These are phyloP conservation scores for Pleurostoma richardsiae DNA, from an alignment of 2,329 filamentous ascomycete species.

Conservation along the genomic window DNA sequence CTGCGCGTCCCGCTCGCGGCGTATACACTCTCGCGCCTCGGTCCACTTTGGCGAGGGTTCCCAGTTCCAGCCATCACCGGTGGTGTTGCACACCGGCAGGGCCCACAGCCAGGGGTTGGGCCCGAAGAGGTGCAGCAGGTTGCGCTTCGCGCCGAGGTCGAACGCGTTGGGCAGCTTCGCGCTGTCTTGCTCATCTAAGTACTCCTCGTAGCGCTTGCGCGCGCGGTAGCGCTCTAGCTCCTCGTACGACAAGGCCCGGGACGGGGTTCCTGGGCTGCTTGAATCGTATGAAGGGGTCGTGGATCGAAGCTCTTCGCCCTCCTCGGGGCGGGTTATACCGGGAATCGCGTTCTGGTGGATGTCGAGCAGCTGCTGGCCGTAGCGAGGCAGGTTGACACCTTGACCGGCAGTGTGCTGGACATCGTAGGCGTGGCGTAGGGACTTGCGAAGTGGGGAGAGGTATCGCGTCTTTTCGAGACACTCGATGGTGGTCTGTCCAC, in stretches of 20 bases:
- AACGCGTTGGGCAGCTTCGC: slow-evolving; percentile 89
- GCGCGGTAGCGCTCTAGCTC: slow-evolving; percentile 51
- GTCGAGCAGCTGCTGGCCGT: slow-evolving; percentile 71
- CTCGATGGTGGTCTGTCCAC: slow-evolving; percentile 90
- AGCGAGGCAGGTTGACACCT: slow-evolving; percentile 47
- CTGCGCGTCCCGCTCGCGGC: slow-evolving; percentile 52
- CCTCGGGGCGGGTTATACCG: slow-evolving; percentile 73
- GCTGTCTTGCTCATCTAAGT: slow-evolving; percentile 86
- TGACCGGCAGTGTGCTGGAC: slow-evolving; percentile 47
- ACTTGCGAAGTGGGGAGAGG: slow-evolving; percentile 70
- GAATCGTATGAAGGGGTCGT: slow-evolving; percentile 6
- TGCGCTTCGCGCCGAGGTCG: slow-evolving; percentile 77
- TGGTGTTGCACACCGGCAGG: slow-evolving; percentile 78
- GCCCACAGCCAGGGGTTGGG: slow-evolving; percentile 67
- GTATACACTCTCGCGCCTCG: slow-evolving; percentile 62
- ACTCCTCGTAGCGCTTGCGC: slow-evolving; percentile 57
- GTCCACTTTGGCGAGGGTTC: slow-evolving; percentile 78
- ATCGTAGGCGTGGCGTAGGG: slow-evolving; percentile 59
- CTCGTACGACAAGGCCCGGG: slow-evolving; percentile 45
- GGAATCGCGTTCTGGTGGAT: slow-evolving; percentile 78
- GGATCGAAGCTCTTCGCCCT: slow-evolving; percentile 61
- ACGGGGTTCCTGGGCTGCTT: slow-evolving; percentile 20
- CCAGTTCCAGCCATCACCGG: slow-evolving; percentile 92
- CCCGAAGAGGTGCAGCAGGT: slow-evolving; percentile 79
- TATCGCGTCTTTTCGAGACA: slow-evolving; percentile 95